Evolutionary conservation across 2,329 filamentous ascomycete species (phyloP).

Genomic region (Aureobasidium leucospermi): DNA sequence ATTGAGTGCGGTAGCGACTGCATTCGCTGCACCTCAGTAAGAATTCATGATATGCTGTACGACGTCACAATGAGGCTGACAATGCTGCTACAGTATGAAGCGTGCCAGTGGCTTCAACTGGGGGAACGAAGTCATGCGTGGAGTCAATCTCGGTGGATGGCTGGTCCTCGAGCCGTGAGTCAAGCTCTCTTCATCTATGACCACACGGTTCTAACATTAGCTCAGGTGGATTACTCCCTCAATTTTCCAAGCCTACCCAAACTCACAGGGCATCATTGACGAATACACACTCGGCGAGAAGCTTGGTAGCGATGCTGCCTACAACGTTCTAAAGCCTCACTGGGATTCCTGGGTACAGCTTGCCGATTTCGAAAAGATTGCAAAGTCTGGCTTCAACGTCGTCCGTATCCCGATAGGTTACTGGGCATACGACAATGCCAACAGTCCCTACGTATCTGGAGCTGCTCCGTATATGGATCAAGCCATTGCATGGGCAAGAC

Average conservation of each 20-base stretch:
- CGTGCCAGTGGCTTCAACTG: conserved; percentile 34
- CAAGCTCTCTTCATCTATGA: not conserved
- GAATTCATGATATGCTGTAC: conserved; percentile 16
- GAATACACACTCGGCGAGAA: conserved; percentile 46
- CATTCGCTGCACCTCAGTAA: conserved; percentile 20
- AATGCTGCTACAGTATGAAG: not conserved
- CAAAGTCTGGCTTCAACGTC: conserved; percentile 50
- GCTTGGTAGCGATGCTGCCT: conserved; percentile 40
- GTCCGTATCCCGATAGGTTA: conserved; percentile 53
- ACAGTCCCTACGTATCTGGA: conserved; percentile 45
- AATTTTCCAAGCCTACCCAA: conserved; percentile 37
- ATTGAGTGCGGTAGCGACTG: conserved; percentile 21
- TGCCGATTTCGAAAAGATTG: conserved; percentile 51
- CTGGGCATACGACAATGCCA: conserved; percentile 50
- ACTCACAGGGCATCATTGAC: conserved; percentile 35
- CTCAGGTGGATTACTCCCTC: conserved; percentile 51
- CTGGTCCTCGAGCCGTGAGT: conserved; percentile 40
- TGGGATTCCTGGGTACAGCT: conserved; percentile 46
- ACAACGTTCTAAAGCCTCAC: conserved; percentile 39
- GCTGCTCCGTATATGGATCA: conserved; percentile 47
- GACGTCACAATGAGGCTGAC: not conserved
- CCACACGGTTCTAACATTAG: not conserved
- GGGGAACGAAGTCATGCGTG: conserved; percentile 43
- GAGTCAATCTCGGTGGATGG: conserved; percentile 47
- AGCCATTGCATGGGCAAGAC: conserved; percentile 50